Conservation (phyloP, 73 alveolate species). For the Paramecium caudatum region DNA sequence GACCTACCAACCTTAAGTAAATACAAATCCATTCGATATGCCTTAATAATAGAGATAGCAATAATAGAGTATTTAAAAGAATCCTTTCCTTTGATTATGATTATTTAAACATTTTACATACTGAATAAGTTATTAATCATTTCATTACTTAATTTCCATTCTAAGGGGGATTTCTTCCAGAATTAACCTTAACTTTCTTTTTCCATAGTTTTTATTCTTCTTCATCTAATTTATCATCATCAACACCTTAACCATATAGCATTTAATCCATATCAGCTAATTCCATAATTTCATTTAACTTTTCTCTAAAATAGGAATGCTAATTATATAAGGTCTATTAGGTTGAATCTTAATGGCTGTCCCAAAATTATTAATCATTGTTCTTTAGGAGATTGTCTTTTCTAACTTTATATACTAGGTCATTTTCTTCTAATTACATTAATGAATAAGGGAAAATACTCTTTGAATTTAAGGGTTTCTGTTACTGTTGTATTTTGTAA, state of each 20-base stretch:
- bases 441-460: slow-evolving; percentile 27
- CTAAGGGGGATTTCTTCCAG: background rate
- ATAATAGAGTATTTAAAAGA: background rate
- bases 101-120: slow-evolving; percentile 8
- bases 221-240: slow-evolving; percentile 61
- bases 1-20: slow-evolving; percentile 26
- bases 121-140: slow-evolving; percentile 33
- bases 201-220: slow-evolving; percentile 22
- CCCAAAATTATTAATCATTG: slow-evolving; percentile 33
- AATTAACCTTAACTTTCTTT: slow-evolving; percentile 39
- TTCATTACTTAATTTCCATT: slow-evolving; percentile 52
- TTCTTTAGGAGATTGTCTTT: background rate
- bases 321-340: slow-evolving; percentile 20
- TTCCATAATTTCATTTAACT: slow-evolving; percentile 48
- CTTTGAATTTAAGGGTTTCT: background rate
- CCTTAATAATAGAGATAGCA: background rate
- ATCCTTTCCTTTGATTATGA: slow-evolving; percentile 25
- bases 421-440: slow-evolving; percentile 27
- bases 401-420: slow-evolving; percentile 16
- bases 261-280: slow-evolving; percentile 70
- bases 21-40: slow-evolving; percentile 8
- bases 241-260: background rate
- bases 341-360: background rate
- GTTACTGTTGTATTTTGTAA: background rate
- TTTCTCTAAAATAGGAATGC: background rate